Base-by-base conservation (phyloP, 345 rosid genomes). In the Camelina sativa region DNA sequence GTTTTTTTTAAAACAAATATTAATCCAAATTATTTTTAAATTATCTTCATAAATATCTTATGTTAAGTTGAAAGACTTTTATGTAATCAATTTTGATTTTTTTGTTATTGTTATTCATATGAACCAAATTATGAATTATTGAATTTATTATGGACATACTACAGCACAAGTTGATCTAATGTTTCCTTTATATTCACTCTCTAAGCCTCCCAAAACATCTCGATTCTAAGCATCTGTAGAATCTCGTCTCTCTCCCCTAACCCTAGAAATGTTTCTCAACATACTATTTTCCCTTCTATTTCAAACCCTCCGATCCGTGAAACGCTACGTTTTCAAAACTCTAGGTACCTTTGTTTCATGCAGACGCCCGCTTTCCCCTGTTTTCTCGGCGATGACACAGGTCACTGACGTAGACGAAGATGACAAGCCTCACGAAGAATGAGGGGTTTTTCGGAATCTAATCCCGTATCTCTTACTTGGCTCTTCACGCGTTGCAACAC, bases 401-500 rank as follows among this genome's bases (percentile, higher is more conserved):
- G 3, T 16, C 6, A 4, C 44, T 40, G 43, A 47, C 84, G 67
- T 43, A 11, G 85, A 74, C 57, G 75, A 77, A 59, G 85, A 81
- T 65, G 97, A 90, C 72, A 90, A 88, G 77, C 92, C 87, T 20
- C 88, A 90, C n/a, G 97, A 92, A 59, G 96, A 92, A 88, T 92
- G 97, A 58, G 97, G 97, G 34, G 91, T 92, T 57, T 57, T 94
- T 90, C 37, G 97, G 97, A 11, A 86, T 92, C 53, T 87, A 79
- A 46, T 82, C 97, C 1, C 89, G 96, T 16, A 86, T 92, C 51
- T 87, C 91, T 76, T 92, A 87, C 76, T 71, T 90, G 67, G 97
- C 96, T 1, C 94, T 92, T 16, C 94, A 90, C 62, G 91, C 94
- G 16, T 82, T 92, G 71, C 97, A 92, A 72, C 97, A 92, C 64